Percentiles rank a stretch among this genome's conserved stretches.
Conservation (phyloP, 345 rosid genomes). For the Mallotus nudiflorus region DNA sequence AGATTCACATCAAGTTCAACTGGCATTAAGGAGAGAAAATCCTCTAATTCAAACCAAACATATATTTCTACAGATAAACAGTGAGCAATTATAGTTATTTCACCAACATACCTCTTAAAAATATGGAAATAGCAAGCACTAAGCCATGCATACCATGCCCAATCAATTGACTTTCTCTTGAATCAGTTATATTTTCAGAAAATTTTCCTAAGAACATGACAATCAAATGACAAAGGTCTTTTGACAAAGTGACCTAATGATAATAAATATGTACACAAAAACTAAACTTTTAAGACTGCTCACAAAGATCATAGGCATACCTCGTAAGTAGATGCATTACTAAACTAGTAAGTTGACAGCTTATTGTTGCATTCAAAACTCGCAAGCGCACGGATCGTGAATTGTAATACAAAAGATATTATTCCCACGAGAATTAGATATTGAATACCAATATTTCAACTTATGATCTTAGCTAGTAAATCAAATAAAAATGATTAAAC, state of each 20-base stretch:
- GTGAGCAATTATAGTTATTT: slow-evolving; percentile 18
- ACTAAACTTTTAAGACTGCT: neutral
- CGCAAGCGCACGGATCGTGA: too few species aligned
- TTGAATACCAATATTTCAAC: too few species aligned
- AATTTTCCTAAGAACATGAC: slow-evolving; percentile 84
- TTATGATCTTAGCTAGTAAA: too few species aligned
- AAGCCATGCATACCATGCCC: slow-evolving; percentile 55
- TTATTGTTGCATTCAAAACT: too few species aligned
- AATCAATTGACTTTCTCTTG: slow-evolving; percentile 31
- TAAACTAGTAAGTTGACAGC: slow-evolving; percentile 41
- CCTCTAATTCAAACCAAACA: neutral
- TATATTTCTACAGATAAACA: slow-evolving; percentile 10
- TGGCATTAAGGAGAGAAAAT: neutral
- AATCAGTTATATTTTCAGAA: slow-evolving; percentile 40
- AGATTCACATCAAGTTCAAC: slow-evolving; percentile 12
- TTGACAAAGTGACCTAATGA: slow-evolving; percentile 80
- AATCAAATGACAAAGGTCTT: slow-evolving; percentile 75
- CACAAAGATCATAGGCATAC: slow-evolving; percentile 30
- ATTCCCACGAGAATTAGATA: too few species aligned
- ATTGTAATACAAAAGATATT: too few species aligned
- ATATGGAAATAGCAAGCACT: slow-evolving; percentile 77
- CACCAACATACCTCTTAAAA: slow-evolving; percentile 63
- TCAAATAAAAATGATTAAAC: too few species aligned
- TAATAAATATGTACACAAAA: slow-evolving; percentile 12
- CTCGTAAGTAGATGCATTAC: slow-evolving; percentile 63